Conservation (phyloP, 1,139 yeast genomes). For the Pichia sp. region DNA sequence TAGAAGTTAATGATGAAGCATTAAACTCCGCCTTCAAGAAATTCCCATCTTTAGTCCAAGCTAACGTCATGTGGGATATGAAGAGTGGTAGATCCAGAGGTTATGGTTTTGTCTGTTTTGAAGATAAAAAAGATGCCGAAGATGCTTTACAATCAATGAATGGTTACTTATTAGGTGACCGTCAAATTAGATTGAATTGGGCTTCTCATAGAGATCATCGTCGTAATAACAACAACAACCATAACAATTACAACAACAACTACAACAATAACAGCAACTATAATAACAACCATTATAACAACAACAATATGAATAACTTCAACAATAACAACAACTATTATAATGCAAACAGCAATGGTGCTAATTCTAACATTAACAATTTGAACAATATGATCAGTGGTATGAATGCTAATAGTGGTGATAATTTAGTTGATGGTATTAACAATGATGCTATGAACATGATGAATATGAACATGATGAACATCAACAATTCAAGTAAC, state of each 20-base stretch:
- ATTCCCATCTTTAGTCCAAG: constrained; percentile 68
- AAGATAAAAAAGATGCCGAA: constrained; percentile 67
- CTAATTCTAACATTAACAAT: constrained; percentile 16
- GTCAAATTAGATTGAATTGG: constrained; percentile 85
- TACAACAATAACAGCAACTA: constrained; percentile 15
- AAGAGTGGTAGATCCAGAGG: constrained; percentile 90
- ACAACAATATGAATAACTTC: constrained; percentile 12
- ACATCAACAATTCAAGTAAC: not conserved
- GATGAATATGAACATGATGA: constrained; percentile 15
- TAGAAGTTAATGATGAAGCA: constrained; percentile 79
- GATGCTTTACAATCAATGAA: constrained; percentile 72
- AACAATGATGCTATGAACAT: constrained; percentile 6
- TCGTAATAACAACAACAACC: constrained; percentile 21
- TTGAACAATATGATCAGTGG: constrained; percentile 1
- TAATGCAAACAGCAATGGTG: constrained; percentile 17
- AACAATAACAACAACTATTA: constrained; percentile 7
- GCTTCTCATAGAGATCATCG: constrained; percentile 69
- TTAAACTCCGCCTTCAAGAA: constrained; percentile 58
- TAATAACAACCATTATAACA: constrained; percentile 14
- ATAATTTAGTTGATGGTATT: not conserved
- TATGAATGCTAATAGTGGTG: constrained; percentile 2
- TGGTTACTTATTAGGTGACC: constrained; percentile 69
- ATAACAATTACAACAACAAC: constrained; percentile 14
- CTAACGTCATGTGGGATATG: constrained; percentile 98
- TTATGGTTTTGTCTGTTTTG: constrained; percentile 88